Base-by-base conservation (phyloP, 768 basidiomycete genomes). In the Boletus sensibilis region DNA sequence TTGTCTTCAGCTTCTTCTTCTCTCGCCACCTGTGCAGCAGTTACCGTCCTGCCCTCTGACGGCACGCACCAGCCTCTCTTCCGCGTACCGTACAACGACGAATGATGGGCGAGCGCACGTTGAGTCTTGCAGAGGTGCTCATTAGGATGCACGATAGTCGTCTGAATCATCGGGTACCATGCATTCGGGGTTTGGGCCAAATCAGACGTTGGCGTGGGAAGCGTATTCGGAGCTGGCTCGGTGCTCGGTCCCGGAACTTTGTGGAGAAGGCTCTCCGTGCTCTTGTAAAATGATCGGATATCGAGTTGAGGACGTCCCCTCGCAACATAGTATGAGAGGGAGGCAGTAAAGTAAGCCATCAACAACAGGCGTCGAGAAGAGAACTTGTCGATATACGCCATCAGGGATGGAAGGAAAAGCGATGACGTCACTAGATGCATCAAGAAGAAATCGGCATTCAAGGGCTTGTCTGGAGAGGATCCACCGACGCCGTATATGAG, bases 341-440 rank as follows among this genome's bases (percentile, higher is more conserved):
- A 57, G 3, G 58, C 52, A 18, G 64, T 61, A 43, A 75, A 69
- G 55, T 71, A 70, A 1, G 66, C 58, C 49, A 62, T 64, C n/a
- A 74, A 50, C 1, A 74, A 47, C n/a, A 68, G 52, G 13, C 64
- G 61, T 25, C 65, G 57, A 67, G 65, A 67, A 7, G 60, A 63
- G 20, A 51, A 61, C 50, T 59, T 64, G 60, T 51, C 60, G 48
- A 82, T 68, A 34, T 61, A 61, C 0, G 75, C 75, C 34, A 78
- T 61, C 41, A 84, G 54, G 1, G 85, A 79, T 0, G 82, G 75
- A 27, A 87, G 64, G 74, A 88, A 87, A 21, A 87, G 63, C 4
- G 82, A 76, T 5, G 86, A 87, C 0, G 88, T 91, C 38, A 88
- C 79, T 5, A 89, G 72, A 63, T 90, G 88, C 79, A 86, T 83